Evolutionary conservation across 2,329 filamentous ascomycete species (phyloP), one percentile per base, ranked within the genome.

Genomic region (Diaporthe longicolla): DNA sequence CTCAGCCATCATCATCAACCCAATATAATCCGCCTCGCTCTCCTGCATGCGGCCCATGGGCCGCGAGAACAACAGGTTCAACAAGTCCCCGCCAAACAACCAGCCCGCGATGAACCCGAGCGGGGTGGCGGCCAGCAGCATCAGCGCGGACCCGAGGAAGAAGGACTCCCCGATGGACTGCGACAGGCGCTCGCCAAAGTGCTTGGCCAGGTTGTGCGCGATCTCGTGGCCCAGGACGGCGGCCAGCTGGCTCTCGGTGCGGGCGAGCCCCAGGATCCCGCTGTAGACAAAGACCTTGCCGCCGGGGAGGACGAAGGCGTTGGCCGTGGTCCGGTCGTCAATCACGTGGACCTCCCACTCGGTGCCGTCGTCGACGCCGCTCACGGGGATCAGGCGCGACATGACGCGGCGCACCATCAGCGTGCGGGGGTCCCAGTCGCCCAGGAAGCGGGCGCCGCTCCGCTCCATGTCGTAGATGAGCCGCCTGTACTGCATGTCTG

Each of bases 231-330:
- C 93, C 19, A 96, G 85, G 3, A 96, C 93, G 1, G 93, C 90
- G 6, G 94, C 94, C 35, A 96, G 85, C 4, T 91, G 92, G 79
- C 93, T 89, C 73, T 95, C 93, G 78, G 86, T 91, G 70, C 87
- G 80, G 74, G 92, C 93, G 29, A 94, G 84, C n/a, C 88, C 87
- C 71, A 95, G 82, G 43, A 96, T 91, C 50, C 94, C 93, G 76
- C 90, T 92, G 79, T 91, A 93, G 2, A 96, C 93, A 80, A 95
- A 95, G 0, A 96, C 93, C 78, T 95, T 95, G 32, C 93, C 93
- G 6, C 91, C 93, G 0, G 94, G 93, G 8, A 95, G 87, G 1
- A 96, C 93, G 79, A 95, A 95, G 0, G 94, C 94, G 78, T 96
- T 96, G 76, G 88, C 87, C 52, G 88, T 89, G 54, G 79, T 76